Evolutionary conservation across 352 stramenopile genomes (phyloP).

Genomic region (Thalassiosira exigua): DNA sequence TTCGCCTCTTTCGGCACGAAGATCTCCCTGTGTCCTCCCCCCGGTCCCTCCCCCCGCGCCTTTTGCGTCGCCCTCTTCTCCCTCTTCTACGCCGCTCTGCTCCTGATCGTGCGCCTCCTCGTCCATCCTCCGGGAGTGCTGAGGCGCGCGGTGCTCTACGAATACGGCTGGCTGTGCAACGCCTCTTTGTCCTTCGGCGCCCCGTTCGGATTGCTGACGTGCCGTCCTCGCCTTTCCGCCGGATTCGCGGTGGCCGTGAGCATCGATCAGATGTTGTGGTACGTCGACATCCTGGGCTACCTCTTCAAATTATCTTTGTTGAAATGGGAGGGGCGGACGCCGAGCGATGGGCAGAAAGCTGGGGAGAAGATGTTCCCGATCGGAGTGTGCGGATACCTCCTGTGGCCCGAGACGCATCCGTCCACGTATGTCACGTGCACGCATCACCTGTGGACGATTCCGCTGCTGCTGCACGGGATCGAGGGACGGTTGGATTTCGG

Average conservation of each 20-base stretch:
- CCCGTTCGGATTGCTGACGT: conserved; percentile 35
- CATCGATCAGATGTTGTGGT: conserved; percentile 93
- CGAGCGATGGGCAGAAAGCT: too few species aligned
- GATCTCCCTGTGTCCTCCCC: too few species aligned
- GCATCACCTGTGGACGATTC: conserved; percentile 85
- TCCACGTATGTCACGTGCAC: conserved; percentile 68
- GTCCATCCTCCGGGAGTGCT: conserved; percentile 34
- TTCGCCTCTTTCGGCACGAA: too few species aligned
- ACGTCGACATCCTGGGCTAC: conserved; percentile 87
- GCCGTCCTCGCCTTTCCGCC: conserved; percentile 88
- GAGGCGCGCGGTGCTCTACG: conserved; percentile 67
- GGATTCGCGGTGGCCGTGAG: conserved; percentile 90
- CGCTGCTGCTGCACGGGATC: conserved; percentile 67
- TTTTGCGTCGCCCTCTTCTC: conserved; percentile 19
- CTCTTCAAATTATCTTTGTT: conserved; percentile 69
- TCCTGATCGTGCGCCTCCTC: conserved; percentile 45
- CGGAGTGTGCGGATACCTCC: conserved; percentile 91
- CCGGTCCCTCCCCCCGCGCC: too few species aligned
- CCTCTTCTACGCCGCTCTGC: conserved; percentile 35
- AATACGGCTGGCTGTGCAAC: conserved; percentile 79
- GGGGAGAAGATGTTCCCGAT: conserved; percentile 86
- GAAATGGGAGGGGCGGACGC: too few species aligned
- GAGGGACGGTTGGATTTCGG: conserved; percentile 34
- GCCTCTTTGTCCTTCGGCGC: conserved; percentile 34
- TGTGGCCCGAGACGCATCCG: conserved; percentile 71